These are phyloP conservation scores for Hypoxylon perforatum DNA, from an alignment of 495 filamentous ascomycete species.

Conservation along the genomic window DNA sequence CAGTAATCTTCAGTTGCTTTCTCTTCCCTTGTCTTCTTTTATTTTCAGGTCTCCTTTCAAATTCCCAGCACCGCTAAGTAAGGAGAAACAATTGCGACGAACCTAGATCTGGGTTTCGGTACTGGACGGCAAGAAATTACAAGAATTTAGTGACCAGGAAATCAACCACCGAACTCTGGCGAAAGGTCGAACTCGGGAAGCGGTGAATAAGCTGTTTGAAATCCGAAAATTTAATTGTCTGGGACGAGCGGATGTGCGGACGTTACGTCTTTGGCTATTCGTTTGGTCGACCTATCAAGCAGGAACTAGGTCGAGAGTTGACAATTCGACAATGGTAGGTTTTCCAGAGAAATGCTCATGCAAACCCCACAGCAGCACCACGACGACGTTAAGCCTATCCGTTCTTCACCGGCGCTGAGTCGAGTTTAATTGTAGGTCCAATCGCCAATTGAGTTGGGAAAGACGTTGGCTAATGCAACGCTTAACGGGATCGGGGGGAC, in stretches of 20 bases:
- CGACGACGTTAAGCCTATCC: constrained; percentile 14
- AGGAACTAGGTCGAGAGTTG: constrained; percentile 18
- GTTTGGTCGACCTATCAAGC: constrained; percentile 4
- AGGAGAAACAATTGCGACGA: neutral
- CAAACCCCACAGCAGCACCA: constrained; percentile 19
- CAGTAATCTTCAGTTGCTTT: constrained; percentile 40
- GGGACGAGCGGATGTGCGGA: constrained; percentile 12
- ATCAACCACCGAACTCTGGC: too few species aligned
- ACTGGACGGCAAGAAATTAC: neutral
- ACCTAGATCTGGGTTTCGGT: neutral
- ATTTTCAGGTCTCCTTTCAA: constrained; percentile 5
- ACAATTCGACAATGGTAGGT: constrained; percentile 33
- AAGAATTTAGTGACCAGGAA: too few species aligned
- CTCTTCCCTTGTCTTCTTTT: constrained; percentile 16
- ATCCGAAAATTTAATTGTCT: constrained; percentile 9
- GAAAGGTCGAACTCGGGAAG: neutral
- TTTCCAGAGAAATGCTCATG: constrained; percentile 15
- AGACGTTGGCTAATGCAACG: constrained; percentile 28
- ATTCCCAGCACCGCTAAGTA: neutral
- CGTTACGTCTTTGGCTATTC: constrained; percentile 23
- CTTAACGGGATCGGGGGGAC: constrained; percentile 23
- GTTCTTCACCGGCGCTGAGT: constrained; percentile 25
- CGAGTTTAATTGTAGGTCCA: constrained; percentile 21
- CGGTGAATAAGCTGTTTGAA: constrained; percentile 5
- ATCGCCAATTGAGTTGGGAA: constrained; percentile 29